Conservation (phyloP, 164 flowering plant species). For the Nymphaea colorata region DNA sequence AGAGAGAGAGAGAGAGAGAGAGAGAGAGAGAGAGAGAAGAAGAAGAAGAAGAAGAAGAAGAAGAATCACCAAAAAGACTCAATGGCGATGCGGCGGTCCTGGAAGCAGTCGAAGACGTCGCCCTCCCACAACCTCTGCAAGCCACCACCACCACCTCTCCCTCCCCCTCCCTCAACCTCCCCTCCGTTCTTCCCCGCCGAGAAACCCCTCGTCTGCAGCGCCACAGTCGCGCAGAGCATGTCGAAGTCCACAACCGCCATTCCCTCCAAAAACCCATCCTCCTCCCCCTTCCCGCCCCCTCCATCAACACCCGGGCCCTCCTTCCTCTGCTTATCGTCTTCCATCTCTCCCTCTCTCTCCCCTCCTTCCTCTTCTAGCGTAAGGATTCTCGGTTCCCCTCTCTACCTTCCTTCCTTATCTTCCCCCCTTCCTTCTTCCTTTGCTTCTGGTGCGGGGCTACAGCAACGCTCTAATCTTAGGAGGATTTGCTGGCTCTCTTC, state of each 20-base stretch:
- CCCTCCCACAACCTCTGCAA: constrained; percentile 98
- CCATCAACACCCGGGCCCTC: constrained; percentile 17
- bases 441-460: background rate
- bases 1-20: background rate
- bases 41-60: background rate
- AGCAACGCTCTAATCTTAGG: too few species aligned
- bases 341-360: background rate
- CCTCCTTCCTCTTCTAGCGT: background rate
- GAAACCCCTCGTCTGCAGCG: constrained; percentile 62
- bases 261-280: constrained; percentile 32
- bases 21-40: background rate
- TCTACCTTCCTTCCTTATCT: background rate
- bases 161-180: constrained; percentile 29
- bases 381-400: background rate
- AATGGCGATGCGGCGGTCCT: constrained; percentile 61
- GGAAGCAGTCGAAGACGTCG: constrained; percentile 68
- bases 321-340: background rate
- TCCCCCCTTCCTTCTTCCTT: background rate
- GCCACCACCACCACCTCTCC: constrained; percentile 54
- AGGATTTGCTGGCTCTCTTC: too few species aligned
- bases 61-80: constrained; percentile 47
- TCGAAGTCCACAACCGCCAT: constrained; percentile 76
- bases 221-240: constrained; percentile 80
- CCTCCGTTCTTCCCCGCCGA: constrained; percentile 9
- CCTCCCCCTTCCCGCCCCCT: constrained; percentile 28